Evolutionary conservation across 345 rosid species (phyloP).

Genomic region (Salix exigua): DNA sequence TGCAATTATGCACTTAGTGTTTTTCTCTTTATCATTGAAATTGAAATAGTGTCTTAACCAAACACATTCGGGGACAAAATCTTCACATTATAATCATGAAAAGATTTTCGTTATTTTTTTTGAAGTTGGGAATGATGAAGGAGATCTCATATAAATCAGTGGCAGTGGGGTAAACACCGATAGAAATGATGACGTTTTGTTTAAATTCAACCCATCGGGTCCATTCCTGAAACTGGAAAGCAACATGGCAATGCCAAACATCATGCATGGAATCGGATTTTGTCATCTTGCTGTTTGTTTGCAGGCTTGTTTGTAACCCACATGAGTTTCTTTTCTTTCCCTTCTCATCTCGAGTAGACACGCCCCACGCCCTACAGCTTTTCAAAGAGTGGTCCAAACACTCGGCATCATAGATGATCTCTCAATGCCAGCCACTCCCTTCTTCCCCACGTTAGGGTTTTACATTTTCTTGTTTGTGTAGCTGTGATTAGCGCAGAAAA

Average conservation of each 20-base stretch:
- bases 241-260: neutral
- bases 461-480: neutral
- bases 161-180: neutral
- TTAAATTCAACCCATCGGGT: neutral
- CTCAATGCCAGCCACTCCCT: neutral
- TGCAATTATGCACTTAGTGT: neutral
- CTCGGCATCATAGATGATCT: neutral
- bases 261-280: neutral
- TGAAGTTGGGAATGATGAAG: neutral
- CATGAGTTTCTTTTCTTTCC: neutral
- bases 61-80: neutral
- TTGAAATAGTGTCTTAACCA: neutral
- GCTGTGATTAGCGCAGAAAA: neutral
- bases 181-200: neutral
- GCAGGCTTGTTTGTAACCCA: neutral
- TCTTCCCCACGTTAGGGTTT: neutral
- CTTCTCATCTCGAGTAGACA: neutral
- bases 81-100: no score
- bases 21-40: no score
- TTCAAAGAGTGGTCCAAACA: conserved; percentile 13
- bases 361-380: neutral
- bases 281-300: conserved; percentile 17
- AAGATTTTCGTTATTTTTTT: no score
- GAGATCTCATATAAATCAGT: neutral
- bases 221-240: conserved; percentile 10